Evolutionary conservation across 345 rosid species (phyloP), one percentile per base, ranked within the genome.

Genomic region (Brassica carinata): DNA sequence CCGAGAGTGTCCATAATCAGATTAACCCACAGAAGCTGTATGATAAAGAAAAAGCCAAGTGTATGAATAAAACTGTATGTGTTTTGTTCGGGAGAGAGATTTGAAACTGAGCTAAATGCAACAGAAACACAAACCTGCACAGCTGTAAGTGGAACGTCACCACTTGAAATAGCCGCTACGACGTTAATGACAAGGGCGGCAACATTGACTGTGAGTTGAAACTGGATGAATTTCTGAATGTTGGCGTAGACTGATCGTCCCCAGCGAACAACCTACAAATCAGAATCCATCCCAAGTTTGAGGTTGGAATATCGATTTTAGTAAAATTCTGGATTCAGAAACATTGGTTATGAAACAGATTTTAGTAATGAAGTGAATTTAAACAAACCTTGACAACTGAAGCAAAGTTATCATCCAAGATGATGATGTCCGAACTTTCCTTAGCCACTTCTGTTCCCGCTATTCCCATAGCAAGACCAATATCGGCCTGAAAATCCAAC

Each of bases 1-100:
- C 99, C 99, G 48, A 96, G 98, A 8, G 98, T 96, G 82, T 96
- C 99, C 99, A 96, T 92, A 57, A 96, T 96, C 77, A 96, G 95
- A 77, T 96, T 96, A 73, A 96, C 95, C 99, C 99, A 96, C 7
- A 96, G 87, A 78, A 96, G 96, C 99, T 96, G 85, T 59, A 78
- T 4, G n/a, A 69, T 62, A 57, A 67, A 36, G 29, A 38, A 80
- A 55, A 57, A 4, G 11, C 5, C 33, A 74, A 61, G 29, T 51
- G 71, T 11, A 33, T 63, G 51, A 69, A 17, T 30, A 38, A 58
- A 67, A 40, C 30, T 38, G 5, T 17, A 62, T 6, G 19, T n/a
- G 19, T 53, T n/a, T n/a, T 1, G 58, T 36, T 1, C 0, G 11
- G 3, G 29, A 18, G 62, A 17, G 10, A 57, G 61, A 55, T 58